phyloP scores from a whole-genome alignment of 2,329 filamentous ascomycete species.

The Hyphodiscus sp. region DNA sequence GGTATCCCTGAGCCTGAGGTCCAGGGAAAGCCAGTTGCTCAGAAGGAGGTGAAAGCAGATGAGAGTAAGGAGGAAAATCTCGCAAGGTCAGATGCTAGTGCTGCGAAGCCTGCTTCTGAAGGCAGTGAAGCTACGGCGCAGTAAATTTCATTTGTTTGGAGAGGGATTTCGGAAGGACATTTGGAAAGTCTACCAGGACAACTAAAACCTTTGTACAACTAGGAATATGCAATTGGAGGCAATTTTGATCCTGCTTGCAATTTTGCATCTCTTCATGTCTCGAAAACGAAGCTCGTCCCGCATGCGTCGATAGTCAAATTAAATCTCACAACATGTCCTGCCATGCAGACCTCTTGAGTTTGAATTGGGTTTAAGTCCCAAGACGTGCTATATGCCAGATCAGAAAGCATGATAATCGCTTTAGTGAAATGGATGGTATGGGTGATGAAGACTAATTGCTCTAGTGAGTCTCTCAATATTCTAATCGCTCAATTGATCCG shows the following conservation, averaged over 20 bases:
- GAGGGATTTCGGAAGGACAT: neutral
- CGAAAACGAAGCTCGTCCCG: no score
- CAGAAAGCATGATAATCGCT: no score
- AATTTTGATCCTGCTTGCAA: neutral
- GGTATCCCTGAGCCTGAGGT: slow-evolving; percentile 31
- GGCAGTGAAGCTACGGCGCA: slow-evolving; percentile 46
- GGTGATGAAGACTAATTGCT: no score
- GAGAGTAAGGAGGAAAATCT: slow-evolving; percentile 54
- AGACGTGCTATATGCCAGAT: no score
- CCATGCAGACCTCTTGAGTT: no score
- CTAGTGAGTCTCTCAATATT: no score
- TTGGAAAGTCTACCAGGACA: slow-evolving; percentile 1
- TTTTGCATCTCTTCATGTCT: neutral
- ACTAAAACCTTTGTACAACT: neutral
- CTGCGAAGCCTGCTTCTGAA: slow-evolving; percentile 58
- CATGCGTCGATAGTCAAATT: no score
- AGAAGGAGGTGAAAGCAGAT: slow-evolving; percentile 39
- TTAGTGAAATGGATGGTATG: no score
- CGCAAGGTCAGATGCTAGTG: slow-evolving; percentile 34
- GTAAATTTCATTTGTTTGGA: slow-evolving; percentile 19
- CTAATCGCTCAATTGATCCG: no score
- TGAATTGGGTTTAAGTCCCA: no score
- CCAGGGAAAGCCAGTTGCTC: slow-evolving; percentile 36
- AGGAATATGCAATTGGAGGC: neutral
- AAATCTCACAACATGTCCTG: no score